Evolutionary conservation across 176 grass and related monocot species (phyloP), one percentile per base, ranked within the genome.

Genomic region (Guadua angustifolia): DNA sequence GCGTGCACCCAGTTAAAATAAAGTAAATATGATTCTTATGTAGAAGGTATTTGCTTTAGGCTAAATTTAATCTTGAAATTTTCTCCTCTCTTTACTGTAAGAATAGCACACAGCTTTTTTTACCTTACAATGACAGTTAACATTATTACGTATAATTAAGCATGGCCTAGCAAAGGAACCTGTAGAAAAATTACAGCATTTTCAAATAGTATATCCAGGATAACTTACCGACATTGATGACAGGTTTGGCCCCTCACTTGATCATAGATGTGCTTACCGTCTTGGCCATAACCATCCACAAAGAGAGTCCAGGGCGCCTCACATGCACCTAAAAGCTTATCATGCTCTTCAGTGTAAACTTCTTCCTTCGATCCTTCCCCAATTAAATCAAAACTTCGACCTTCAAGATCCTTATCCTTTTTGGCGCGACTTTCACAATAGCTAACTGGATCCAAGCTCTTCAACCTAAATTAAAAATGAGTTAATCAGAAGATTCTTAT

Each of bases 331-430:
- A 98, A 49, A 61, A 98, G 82, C 73, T 89, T 98, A 9, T 88
- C 91, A 71, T 98, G 93, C 77, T 98, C 88, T 51, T 98, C 89
- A 12, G 93, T 94, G 69, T 98, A 98, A 9, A 98, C 9, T 80
- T 98, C 96, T 74, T 98, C 96, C 78, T 62, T 95, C 19, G 51
- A 66, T 22, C 92, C 95, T 77, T 76, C 53, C 73, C 86, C 86
- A 35, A 91, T 81, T 18, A 91, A 38, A 61, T 33, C 33, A 47
- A 58, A 44, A 52, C 53, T 67, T 29, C 25, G 35, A 69, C 77
- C 69, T 29, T 33, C 33, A 66, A 58, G 2, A 43, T 47, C 19
- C 9, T 79, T 79, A 4, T 75, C 77, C 49, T 72, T 87, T 21
- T 77, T 85, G 2, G 8, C 16, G 3, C 0, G 11, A 47, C 43